Percentiles rank a stretch among this genome's conserved stretches.
Evolutionary conservation across 1,284 basidiomycete species (phyloP).

Genomic region (Ceratobasidium sp.): DNA sequence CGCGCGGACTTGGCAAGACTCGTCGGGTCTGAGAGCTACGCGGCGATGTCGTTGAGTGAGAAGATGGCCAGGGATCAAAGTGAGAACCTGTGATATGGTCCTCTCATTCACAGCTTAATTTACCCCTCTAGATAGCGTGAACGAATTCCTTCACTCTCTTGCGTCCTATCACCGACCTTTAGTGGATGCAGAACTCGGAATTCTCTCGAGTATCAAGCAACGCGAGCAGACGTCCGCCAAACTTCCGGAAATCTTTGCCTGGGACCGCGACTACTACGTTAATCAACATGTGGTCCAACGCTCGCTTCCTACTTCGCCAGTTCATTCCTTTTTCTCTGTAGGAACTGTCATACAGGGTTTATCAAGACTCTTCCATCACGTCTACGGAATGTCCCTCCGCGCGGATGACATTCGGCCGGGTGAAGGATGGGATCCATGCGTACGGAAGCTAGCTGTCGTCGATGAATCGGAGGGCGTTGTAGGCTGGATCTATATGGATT

Average conservation of each 20-base stretch:
- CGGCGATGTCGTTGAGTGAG: constrained; percentile 82
- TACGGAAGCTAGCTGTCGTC: constrained; percentile 91
- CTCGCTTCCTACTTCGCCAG: constrained; percentile 50
- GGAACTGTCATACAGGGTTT: constrained; percentile 88
- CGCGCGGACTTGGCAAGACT: constrained; percentile 81
- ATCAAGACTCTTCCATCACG: constrained; percentile 78
- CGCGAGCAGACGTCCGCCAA: constrained; percentile 62
- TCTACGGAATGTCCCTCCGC: constrained; percentile 88
- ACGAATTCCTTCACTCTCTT: constrained; percentile 79
- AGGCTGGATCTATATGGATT: constrained; percentile 93
- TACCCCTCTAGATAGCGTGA: constrained; percentile 71
- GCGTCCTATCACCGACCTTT: constrained; percentile 77
- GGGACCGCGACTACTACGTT: constrained; percentile 89
- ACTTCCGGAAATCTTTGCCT: constrained; percentile 77
- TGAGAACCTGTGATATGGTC: constrained; percentile 49
- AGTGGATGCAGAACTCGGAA: constrained; percentile 73
- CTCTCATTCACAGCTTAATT: constrained; percentile 43
- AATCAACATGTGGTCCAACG: constrained; percentile 49
- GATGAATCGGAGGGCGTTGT: constrained; percentile 85
- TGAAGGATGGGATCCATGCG: constrained; percentile 88
- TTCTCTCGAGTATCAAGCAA: constrained; percentile 77
- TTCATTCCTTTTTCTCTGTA: constrained; percentile 59
- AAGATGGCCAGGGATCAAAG: constrained; percentile 95
- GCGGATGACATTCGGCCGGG: constrained; percentile 64
- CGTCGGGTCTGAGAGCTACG: constrained; percentile 83